Base-by-base conservation (phyloP, 139 green algal genomes). In the Coccomyxa sp. region DNA sequence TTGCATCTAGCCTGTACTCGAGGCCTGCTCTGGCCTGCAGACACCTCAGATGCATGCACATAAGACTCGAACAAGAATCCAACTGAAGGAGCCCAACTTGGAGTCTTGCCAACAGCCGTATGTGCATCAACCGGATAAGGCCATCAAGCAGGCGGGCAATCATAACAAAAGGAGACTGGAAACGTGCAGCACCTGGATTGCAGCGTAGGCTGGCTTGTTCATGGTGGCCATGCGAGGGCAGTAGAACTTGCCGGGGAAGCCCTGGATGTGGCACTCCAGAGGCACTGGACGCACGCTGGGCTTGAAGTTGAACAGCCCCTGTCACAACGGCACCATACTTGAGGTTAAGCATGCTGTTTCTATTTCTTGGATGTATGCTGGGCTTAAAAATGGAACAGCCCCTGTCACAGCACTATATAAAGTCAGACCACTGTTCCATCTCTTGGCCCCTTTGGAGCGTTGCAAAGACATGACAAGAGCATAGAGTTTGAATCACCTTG, bases 361-460 rank as follows among this genome's bases (percentile, higher is more conserved):
- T n/a, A n/a, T n/a, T n/a, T n/a, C n/a, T n/a, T 1, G 96, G 96
- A 11, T 96, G 88, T 77, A 98, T 96, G 74, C 84, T 93, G 77
- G 96, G 96, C 85, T 96, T 97, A 93, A 99, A 99, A 89, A 98
- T 98, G 94, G n/a, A 98, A 99, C 31, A 99, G 92, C 11, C 95
- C 96, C 77, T 90, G 85, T 51, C 79, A 87, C 9, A 71, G 21
- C 63, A 28, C 18, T 9, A 71, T 71, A n/a, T n/a, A n/a, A 38
- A 16, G 25, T 32, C 27, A 81, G 32, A 27, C 10, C 17, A 63
- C 12, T 51, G 38, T 51, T 51, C 7, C 3, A 51, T 51, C 38
- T 51, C 38, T 51, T 51, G 38, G 38, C 38, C 38, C 38, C 38
- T 51, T 7, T 51, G 38, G 7, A 51, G 7, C 3, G 38, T 51